Evolutionary conservation across 805 yeast genomes (phyloP), one percentile per base, ranked within the genome.

Genomic region (Zygosaccharomyces siamensis): DNA sequence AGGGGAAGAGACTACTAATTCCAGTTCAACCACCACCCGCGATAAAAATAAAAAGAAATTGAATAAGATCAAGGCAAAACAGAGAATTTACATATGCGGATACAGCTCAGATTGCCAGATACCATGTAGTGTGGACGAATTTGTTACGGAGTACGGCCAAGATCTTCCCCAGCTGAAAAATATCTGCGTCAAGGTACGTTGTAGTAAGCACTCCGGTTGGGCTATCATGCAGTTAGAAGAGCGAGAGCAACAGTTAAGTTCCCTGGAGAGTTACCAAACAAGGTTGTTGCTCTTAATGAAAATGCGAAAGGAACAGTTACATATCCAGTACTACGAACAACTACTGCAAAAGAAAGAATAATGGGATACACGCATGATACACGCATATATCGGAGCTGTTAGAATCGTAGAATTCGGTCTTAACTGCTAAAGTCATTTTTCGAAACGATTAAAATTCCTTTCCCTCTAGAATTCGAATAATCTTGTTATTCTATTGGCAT

Each of bases 151-250:
- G 14, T 58, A 52, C 31, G 45, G 43, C 24, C 47, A 35, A 10
- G 39, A 44, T 11, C 24, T 43, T 3, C 45, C 52, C 6, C 14
- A 45, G 4, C 18, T 58, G 7, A 46, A 52, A 20, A 61, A 57
- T 14, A 52, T 66, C 1, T 66, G 70, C 43, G 48, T 56, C n/a
- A 62, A 59, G 41, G 31, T 49, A 10, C 59, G 59, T 41, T 66
- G 70, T 39, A 46, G 50, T 43, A 57, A 54, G 36, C 70, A 66
- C 43, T 47, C 53, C n/a, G 66, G 62, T 28, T 66, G 70, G 70
- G 44, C 59, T 1, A 47, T 54, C 8, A 59, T 63, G 50, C 43
- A 50, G 8, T 36, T 51, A 21, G 63, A 56, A 24, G 60, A 56
- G 23, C 39, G 52, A 27, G 52, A 55, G 24, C 60, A 58, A 31